Conservation (phyloP, 768 basidiomycete species). For the Lentinula aciculospora region DNA sequence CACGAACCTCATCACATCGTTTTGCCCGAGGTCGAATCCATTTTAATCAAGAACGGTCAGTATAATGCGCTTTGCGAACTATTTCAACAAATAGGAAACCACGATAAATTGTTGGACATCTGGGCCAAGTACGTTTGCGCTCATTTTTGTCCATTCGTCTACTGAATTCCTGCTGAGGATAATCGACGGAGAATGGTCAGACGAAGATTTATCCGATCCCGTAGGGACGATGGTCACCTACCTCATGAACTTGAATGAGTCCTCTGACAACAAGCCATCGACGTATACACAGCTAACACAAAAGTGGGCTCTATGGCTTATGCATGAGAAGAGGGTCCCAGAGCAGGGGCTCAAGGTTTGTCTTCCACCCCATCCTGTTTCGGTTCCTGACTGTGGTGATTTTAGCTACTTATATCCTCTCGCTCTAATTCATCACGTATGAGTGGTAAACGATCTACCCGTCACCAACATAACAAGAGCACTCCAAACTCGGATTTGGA, state of each 20-base stretch:
- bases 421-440: constrained; percentile 27
- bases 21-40: constrained; percentile 56
- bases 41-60: constrained; percentile 43
- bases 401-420: constrained; percentile 50
- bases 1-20: constrained; percentile 48
- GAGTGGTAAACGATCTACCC: constrained; percentile 42
- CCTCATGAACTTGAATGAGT: constrained; percentile 54
- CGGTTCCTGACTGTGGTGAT: not conserved
- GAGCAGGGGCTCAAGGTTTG: constrained; percentile 68
- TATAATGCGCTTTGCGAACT: constrained; percentile 59
- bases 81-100: constrained; percentile 50
- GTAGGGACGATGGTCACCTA: constrained; percentile 52
- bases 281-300: constrained; percentile 37
- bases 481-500: not conserved
- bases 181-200: constrained; percentile 59
- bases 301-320: constrained; percentile 79
- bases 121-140: constrained; percentile 57
- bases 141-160: not conserved
- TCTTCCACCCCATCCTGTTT: constrained; percentile 5
- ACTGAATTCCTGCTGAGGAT: constrained; percentile 34
- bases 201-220: constrained; percentile 61
- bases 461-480: not conserved
- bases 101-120: constrained; percentile 56
- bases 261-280: constrained; percentile 16
- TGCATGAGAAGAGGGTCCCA: constrained; percentile 45